Evolutionary conservation across 331 rosid genomes (phyloP), one percentile per base, ranked within the genome.

Genomic region (Quercus tomentella): DNA sequence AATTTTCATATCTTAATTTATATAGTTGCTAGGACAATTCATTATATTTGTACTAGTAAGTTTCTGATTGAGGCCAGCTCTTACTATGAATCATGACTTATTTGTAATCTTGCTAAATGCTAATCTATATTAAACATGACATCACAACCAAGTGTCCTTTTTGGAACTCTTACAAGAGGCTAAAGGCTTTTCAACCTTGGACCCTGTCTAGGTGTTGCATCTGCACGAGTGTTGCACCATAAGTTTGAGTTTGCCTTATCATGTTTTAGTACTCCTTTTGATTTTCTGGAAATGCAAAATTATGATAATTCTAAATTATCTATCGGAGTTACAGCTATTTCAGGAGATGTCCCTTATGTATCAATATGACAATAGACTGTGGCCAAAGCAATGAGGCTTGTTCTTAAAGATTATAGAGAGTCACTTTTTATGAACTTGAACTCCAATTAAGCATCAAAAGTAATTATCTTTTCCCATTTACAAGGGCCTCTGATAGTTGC

Each of bases 391-490:
- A 26, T 26, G 18, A 15, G 8, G n/a, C 15, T 25, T 5, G 41
- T 62, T 62, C n/a, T 62, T 62, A 62, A 62, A 62, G 28, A 62
- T 26, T 26, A 5, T 62, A 16, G 6, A 7, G 15, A 62, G 37
- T 33, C 37, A 62, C 7, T 15, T 62, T 28, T 62, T 18, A 12
- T 62, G 69, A 61, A 15, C 69, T 62, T 62, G 69, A 26, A 62
- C 16, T 33, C 37, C 37, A 33, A 33, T 33, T 4, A 31, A 33
- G 37, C 37, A 33, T 33, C 37, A 33, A 61, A 57, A 12, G 33
- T 82, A 81, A 1, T 17, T 80, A 25, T 74, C 1, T 62, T 81
- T 78, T 81, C 78, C 56, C 80, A 77, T 70, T 43, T 26, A 43
- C 31, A 22, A 4, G 33, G 68, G 7, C n/a, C 68, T 63, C 43